A percentile compares a stretch with the other conserved stretches of the same genome.
Conservation (phyloP, 225 moss, liverwort and hornwort species). For the Marchantia paleacea region DNA sequence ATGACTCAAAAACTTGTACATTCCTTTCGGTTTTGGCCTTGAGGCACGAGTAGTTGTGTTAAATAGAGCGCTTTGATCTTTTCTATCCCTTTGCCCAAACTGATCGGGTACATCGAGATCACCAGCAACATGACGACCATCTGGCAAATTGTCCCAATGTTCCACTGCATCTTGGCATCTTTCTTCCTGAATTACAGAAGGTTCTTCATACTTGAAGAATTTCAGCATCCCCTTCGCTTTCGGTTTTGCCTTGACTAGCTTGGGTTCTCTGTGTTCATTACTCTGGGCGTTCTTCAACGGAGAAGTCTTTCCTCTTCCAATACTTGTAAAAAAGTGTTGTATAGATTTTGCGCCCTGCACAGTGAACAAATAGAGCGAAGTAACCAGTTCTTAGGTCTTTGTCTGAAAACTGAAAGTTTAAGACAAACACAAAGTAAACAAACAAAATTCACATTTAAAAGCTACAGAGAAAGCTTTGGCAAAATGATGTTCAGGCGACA, state of each 20-base stretch:
- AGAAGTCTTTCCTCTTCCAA: constrained; percentile 17
- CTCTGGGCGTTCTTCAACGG: constrained; percentile 29
- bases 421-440: background rate
- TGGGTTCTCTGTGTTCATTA: background rate
- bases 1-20: constrained; percentile 17
- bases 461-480: too few species aligned
- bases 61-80: background rate
- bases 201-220: constrained; percentile 41
- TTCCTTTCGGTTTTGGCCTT: background rate
- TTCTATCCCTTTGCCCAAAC: background rate
- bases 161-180: background rate
- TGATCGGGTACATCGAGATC: background rate
- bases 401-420: background rate
- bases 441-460: too few species aligned
- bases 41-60: background rate
- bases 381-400: background rate
- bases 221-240: constrained; percentile 58
- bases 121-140: background rate
- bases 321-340: constrained; percentile 67
- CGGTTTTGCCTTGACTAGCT: constrained; percentile 20
- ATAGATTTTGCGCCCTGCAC: constrained; percentile 77
- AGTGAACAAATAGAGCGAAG: background rate
- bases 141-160: background rate
- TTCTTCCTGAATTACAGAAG: constrained; percentile 19
- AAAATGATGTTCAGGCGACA: too few species aligned